A percentile compares a stretch with the other conserved stretches of the same genome.
These are phyloP conservation scores for Neurospora cerealis DNA, from an alignment of 495 filamentous ascomycete genomes.

Conservation along the genomic window DNA sequence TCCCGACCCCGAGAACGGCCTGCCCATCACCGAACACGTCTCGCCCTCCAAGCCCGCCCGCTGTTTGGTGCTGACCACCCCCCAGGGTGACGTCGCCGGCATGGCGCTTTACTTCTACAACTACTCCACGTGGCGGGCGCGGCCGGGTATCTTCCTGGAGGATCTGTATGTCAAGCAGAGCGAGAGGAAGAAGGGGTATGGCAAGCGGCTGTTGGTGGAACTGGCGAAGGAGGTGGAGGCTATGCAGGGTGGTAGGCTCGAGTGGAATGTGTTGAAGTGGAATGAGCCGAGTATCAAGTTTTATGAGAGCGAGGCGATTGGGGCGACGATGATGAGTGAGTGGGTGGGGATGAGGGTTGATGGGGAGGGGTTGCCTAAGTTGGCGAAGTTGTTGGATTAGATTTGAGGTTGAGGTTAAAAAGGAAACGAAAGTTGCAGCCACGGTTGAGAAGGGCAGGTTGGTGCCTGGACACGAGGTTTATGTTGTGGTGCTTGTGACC, in stretches of 20 bases:
- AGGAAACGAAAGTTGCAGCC: neutral
- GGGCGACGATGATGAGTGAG: constrained; percentile 71
- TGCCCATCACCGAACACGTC: constrained; percentile 32
- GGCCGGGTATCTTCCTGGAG: constrained; percentile 87
- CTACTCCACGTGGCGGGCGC: constrained; percentile 71
- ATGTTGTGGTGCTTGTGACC: neutral
- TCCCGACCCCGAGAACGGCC: constrained; percentile 9
- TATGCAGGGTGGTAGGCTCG: constrained; percentile 64
- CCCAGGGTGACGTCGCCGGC: constrained; percentile 37
- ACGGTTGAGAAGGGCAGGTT: neutral
- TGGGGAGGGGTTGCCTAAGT: constrained; percentile 52
- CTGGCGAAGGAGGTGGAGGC: constrained; percentile 67
- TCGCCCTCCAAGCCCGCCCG: constrained; percentile 33
- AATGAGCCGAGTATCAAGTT: constrained; percentile 85
- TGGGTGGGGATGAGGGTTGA: constrained; percentile 92
- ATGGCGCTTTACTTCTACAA: constrained; percentile 54
- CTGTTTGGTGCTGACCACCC: constrained; percentile 37
- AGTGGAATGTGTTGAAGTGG: constrained; percentile 91
- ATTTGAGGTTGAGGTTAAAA: neutral
- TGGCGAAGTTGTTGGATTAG: constrained; percentile 41
- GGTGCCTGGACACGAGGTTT: neutral
- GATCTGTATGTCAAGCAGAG: constrained; percentile 73
- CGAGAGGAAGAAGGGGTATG: constrained; percentile 69
- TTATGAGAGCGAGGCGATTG: constrained; percentile 57
- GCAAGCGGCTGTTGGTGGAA: constrained; percentile 60